These are phyloP conservation scores for Alternaria tenuissima DNA, from an alignment of 2,329 filamentous ascomycete genomes.

Conservation along the genomic window DNA sequence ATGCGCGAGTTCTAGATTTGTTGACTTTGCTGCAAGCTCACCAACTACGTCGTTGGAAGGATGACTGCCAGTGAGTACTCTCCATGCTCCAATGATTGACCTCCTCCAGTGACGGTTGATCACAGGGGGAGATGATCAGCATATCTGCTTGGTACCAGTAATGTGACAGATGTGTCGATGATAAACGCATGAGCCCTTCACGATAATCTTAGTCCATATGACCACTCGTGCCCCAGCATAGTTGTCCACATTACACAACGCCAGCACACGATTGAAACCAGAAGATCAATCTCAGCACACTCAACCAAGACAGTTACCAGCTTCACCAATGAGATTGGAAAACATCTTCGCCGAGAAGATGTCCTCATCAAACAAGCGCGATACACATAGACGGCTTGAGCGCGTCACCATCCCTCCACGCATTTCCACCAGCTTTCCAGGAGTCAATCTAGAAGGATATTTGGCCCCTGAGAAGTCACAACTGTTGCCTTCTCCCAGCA, in stretches of 20 bases:
- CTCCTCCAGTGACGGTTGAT: neutral
- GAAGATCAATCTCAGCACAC: neutral
- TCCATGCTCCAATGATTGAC: neutral
- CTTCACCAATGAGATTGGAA: neutral
- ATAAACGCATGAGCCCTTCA: neutral
- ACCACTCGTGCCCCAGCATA: neutral
- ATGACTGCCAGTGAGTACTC: too few relatives aligned
- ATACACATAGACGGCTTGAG: neutral
- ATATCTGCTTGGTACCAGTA: neutral
- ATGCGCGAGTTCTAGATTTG: rapidly evolving
- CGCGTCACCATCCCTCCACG: neutral
- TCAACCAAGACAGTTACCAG: neutral
- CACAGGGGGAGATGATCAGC: neutral
- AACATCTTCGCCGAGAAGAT: neutral
- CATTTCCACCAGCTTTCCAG: neutral
- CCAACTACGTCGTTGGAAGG: neutral
- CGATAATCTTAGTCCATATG: neutral
- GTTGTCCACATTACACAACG: neutral
- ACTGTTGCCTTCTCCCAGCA: neutral
- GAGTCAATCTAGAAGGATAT: neutral
- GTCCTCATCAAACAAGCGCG: neutral
- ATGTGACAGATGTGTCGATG: neutral
- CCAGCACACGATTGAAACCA: neutral
- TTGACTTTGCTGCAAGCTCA: neutral
- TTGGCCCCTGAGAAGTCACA: neutral